A percentile compares a stretch with the other conserved stretches of the same genome.
Conservation (phyloP, 768 basidiomycete genomes). For the Xanthoconium purpureum region DNA sequence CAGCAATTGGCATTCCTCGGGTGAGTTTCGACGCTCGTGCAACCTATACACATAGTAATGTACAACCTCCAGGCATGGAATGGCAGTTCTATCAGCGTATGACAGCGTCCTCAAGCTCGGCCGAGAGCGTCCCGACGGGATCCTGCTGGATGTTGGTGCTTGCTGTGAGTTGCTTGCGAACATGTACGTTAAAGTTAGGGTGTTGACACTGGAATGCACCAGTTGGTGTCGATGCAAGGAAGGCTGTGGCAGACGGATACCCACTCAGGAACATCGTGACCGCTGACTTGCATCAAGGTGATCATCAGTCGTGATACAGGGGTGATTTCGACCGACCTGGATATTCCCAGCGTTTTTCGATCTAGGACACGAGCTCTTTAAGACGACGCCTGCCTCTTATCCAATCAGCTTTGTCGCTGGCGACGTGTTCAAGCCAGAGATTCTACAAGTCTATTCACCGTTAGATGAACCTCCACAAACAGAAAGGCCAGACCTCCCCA, state of each 20-base stretch:
- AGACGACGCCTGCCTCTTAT: constrained; percentile 48
- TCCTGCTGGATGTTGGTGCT: constrained; percentile 44
- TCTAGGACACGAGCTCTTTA: constrained; percentile 59
- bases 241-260: constrained; percentile 41
- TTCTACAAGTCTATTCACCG: constrained; percentile 37
- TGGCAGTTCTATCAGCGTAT: constrained; percentile 14
- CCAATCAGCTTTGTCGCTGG: constrained; percentile 52
- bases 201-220: neutral
- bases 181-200: neutral
- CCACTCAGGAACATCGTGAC: constrained; percentile 38
- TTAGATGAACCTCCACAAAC: constrained; percentile 22
- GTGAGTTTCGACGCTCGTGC: constrained; percentile 4
- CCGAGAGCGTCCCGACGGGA: constrained; percentile 31
- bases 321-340: neutral
- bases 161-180: constrained; percentile 33
- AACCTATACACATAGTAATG: neutral
- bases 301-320: neutral
- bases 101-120: constrained; percentile 33
- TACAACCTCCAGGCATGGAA: constrained; percentile 1
- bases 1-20: constrained; percentile 19
- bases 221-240: constrained; percentile 37
- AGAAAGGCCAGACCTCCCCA: constrained; percentile 26
- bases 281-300: constrained; percentile 39
- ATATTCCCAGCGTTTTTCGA: constrained; percentile 48
- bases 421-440: constrained; percentile 46